Conservation (phyloP, 108 stramenopile genomes). For the Craspedostauros australis region DNA sequence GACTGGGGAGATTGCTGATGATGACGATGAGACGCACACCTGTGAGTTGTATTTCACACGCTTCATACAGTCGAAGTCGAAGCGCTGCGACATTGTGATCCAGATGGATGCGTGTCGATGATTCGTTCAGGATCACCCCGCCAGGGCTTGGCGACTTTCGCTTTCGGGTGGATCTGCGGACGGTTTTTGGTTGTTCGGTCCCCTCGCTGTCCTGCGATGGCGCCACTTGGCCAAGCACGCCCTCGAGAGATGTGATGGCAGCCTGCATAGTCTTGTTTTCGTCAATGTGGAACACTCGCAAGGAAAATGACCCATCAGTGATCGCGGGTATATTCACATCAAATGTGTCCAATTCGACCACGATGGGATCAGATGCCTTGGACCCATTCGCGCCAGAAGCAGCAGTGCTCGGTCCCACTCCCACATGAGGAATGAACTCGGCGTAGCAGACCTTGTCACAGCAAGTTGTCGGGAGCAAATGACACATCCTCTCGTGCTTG, state of each 20-base stretch:
- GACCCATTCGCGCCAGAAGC: neutral
- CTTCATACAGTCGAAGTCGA: conserved; percentile 31
- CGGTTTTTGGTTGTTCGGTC: neutral
- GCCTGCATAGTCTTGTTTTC: conserved; percentile 2
- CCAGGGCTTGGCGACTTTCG: conserved; percentile 28
- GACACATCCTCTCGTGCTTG: conserved; percentile 3
- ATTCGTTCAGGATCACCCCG: conserved; percentile 28
- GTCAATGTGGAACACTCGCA: conserved; percentile 27
- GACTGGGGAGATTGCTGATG: neutral
- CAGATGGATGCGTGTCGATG: conserved; percentile 10
- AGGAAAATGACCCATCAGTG: neutral
- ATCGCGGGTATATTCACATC: conserved; percentile 4
- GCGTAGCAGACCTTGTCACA: neutral
- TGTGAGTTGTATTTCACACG: conserved; percentile 9
- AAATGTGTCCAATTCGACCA: conserved; percentile 34
- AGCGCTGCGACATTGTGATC: conserved; percentile 39
- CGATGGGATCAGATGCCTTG: conserved; percentile 13
- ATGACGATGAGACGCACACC: neutral
- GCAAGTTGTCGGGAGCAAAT: neutral
- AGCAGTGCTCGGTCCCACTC: neutral
- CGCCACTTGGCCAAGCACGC: too few species aligned
- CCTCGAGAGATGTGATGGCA: conserved; percentile 9
- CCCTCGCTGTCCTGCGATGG: neutral
- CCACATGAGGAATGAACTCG: neutral
- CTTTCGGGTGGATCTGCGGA: conserved; percentile 36